Percentiles rank a stretch among this genome's conserved stretches.
These are phyloP conservation scores for Hemileccinum rubropunctum DNA, from an alignment of 768 basidiomycete species.

Conservation along the genomic window DNA sequence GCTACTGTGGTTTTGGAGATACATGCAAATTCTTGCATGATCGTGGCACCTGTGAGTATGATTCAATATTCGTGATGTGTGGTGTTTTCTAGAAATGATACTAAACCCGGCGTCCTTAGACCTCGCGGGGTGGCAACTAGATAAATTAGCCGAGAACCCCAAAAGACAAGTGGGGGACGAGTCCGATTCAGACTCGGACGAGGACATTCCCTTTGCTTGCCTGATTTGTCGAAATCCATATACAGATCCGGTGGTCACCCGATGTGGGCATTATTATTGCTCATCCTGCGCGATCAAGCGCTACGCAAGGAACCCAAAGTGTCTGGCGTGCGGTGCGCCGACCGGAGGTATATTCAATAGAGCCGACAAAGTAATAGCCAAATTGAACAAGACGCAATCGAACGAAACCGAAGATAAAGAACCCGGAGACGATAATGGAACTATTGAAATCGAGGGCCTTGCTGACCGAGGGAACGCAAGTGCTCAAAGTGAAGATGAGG, in stretches of 20 bases:
- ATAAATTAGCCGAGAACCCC: slow-evolving; percentile 84
- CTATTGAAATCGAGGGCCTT: slow-evolving; percentile 63
- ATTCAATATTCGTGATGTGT: not conserved
- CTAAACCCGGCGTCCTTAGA: slow-evolving; percentile 45
- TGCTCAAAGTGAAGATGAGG: slow-evolving; percentile 27
- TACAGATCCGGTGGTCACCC: slow-evolving; percentile 92
- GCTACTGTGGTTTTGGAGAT: slow-evolving; percentile 98
- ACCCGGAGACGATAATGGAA: slow-evolving; percentile 36
- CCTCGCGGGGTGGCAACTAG: slow-evolving; percentile 98
- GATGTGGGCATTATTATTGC: slow-evolving; percentile 97
- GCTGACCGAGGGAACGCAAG: slow-evolving; percentile 26
- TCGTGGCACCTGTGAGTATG: slow-evolving; percentile 81
- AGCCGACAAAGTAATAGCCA: slow-evolving; percentile 89
- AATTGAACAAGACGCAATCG: slow-evolving; percentile 71
- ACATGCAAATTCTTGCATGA: slow-evolving; percentile 99
- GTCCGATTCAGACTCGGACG: slow-evolving; percentile 69
- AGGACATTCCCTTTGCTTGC: slow-evolving; percentile 98
- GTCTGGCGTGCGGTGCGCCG: slow-evolving; percentile 88
- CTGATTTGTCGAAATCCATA: slow-evolving; percentile 93
- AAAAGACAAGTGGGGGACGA: slow-evolving; percentile 53
- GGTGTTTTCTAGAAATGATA: slow-evolving; percentile 1
- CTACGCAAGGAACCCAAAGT: slow-evolving; percentile 92
- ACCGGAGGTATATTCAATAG: slow-evolving; percentile 97
- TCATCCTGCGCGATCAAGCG: slow-evolving; percentile 94
- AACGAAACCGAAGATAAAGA: slow-evolving; percentile 48